Evolutionary conservation across 2,329 filamentous ascomycete species (phyloP).

Genomic region (Fusarium stilboides): DNA sequence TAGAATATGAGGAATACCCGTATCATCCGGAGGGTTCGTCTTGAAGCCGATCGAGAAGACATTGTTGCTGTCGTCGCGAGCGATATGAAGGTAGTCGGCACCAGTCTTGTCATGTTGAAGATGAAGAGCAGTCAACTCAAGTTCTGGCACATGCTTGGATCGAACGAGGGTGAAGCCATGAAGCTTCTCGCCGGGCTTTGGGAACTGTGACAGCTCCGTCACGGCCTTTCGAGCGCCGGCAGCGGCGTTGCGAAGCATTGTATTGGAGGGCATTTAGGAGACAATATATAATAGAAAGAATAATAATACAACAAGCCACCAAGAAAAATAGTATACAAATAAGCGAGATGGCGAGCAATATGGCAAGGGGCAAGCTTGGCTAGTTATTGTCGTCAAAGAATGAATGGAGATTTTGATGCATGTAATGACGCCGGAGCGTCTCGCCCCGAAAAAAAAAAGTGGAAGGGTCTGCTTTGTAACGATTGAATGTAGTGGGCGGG

Average conservation of each 20-base stretch:
- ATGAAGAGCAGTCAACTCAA: conserved; percentile 91
- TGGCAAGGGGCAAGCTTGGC: conserved; percentile 8
- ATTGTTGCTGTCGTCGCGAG: conserved; percentile 97
- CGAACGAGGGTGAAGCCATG: conserved; percentile 94
- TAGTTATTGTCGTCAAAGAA: conserved; percentile 31
- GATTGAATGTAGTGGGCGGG: too few species aligned
- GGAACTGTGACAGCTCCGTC: conserved; percentile 82
- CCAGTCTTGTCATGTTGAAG: conserved; percentile 95
- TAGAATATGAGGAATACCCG: conserved; percentile 95
- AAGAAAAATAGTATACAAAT: conserved; percentile 36
- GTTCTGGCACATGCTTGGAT: conserved; percentile 92
- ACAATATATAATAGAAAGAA: conserved; percentile 2
- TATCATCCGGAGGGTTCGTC: conserved; percentile 97
- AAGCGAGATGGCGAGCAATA: conserved; percentile 14
- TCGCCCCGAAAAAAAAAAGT: conserved; percentile 38
- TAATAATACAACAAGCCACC: conserved; percentile 42
- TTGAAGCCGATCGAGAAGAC: conserved; percentile 99
- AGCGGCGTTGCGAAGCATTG: conserved; percentile 69
- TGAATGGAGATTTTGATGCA: conserved; percentile 47
- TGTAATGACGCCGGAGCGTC: conserved; percentile 44
- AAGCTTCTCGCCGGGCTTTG: conserved; percentile 85
- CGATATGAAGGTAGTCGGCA: conserved; percentile 95
- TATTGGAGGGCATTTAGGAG: conserved; percentile 18
- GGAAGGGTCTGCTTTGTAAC: conserved; percentile 40
- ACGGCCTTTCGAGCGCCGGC: conserved; percentile 73